Conservation (phyloP, 441 rosid species). For the Populus hybrid region DNA sequence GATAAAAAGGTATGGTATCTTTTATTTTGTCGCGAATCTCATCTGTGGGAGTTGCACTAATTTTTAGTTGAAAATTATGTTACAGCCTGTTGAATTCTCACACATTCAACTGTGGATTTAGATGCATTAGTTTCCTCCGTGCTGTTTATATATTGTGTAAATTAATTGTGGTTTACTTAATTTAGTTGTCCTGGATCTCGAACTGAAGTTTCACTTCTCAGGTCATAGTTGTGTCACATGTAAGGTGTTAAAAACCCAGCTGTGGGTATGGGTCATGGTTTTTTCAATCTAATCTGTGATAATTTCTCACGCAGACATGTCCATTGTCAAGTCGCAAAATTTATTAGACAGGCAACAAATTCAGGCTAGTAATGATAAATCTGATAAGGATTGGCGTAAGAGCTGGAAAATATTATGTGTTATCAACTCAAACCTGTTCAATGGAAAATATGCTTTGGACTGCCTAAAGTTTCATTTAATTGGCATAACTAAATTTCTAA, state of each 20-base stretch:
- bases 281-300: background rate
- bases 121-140: background rate
- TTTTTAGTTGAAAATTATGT: background rate
- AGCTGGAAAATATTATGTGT: background rate
- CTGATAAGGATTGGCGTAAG: background rate
- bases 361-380: background rate
- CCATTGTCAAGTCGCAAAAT: background rate
- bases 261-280: background rate
- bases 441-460: background rate
- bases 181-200: background rate
- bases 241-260: background rate
- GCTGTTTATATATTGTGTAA: background rate
- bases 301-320: background rate
- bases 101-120: background rate
- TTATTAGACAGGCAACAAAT: background rate
- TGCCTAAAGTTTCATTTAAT: background rate
- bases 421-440: background rate
- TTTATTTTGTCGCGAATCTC: background rate
- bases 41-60: background rate
- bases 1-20: constrained; percentile 41
- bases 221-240: background rate
- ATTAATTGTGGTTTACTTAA: background rate
- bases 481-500: background rate
- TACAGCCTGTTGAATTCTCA: background rate
- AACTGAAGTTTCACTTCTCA: background rate